These are phyloP conservation scores for Kewa caespitosa DNA, from an alignment of 179 eudicot genomes.

Conservation along the genomic window DNA sequence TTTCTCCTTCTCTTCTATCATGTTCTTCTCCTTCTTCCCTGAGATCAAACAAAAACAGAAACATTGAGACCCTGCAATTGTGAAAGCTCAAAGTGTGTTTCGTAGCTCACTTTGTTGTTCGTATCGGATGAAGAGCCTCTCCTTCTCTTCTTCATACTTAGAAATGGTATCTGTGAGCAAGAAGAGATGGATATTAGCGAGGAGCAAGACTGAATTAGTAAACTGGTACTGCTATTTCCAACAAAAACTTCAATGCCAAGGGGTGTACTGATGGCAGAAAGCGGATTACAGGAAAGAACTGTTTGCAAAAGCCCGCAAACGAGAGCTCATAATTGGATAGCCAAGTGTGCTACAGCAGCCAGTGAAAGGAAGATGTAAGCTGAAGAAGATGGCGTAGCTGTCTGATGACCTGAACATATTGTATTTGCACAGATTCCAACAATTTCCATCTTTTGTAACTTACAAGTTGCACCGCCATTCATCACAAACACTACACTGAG, in stretches of 20 bases:
- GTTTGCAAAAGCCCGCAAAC: neutral
- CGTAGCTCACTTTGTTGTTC: conserved; percentile 73
- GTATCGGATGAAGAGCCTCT: conserved; percentile 63
- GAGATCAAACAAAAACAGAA: conserved; percentile 18
- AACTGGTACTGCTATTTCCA: too few species aligned
- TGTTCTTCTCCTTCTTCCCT: conserved; percentile 88
- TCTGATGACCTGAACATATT: neutral
- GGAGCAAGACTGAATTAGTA: too few species aligned
- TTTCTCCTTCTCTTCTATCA: conserved; percentile 76
- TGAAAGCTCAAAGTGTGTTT: neutral
- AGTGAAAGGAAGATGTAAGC: neutral
- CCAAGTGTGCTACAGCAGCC: neutral
- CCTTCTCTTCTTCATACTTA: conserved; percentile 88
- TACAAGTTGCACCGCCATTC: neutral
- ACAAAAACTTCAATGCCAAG: too few species aligned
- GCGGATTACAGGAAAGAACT: neutral
- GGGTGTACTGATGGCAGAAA: neutral
- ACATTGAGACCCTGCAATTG: conserved; percentile 5
- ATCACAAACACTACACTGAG: neutral
- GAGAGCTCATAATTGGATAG: neutral
- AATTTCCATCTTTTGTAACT: neutral
- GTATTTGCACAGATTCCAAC: neutral
- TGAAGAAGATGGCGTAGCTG: neutral
- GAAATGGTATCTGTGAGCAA: conserved; percentile 54
- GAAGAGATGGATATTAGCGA: too few species aligned